A percentile compares a stretch with the other conserved stretches of the same genome.
Evolutionary conservation across 352 stramenopile species (phyloP).

Genomic region (Lagenidium giganteum): DNA sequence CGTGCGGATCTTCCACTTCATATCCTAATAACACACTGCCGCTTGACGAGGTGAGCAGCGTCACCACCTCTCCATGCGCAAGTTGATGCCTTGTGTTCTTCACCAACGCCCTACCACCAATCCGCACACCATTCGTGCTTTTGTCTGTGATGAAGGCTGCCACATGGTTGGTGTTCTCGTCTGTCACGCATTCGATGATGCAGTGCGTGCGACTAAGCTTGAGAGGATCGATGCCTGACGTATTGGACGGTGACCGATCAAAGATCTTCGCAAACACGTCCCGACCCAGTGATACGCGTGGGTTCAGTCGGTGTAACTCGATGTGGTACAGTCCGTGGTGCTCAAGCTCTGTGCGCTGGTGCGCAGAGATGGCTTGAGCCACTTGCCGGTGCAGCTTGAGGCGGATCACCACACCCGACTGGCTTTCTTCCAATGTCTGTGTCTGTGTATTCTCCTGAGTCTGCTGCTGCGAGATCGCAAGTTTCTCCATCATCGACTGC

Average conservation of each 20-base stretch:
- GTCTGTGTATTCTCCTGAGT: too few species aligned
- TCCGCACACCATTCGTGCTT: conserved; percentile 55
- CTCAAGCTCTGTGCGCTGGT: too few species aligned
- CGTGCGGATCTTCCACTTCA: conserved; percentile 58
- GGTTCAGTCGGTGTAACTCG: conserved; percentile 38
- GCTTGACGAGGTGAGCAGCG: conserved; percentile 41
- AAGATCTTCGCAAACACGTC: conserved; percentile 42
- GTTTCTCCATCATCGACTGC: conserved; percentile 54
- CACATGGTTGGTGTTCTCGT: conserved; percentile 27
- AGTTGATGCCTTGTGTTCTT: conserved; percentile 41
- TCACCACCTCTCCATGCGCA: conserved; percentile 50
- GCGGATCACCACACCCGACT: too few species aligned
- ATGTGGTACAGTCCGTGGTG: too few species aligned
- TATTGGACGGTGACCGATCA: conserved; percentile 42
- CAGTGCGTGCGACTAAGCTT: conserved; percentile 53
- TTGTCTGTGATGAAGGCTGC: conserved; percentile 52
- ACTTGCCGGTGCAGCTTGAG: too few species aligned
- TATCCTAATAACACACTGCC: conserved; percentile 53
- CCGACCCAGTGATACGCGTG: conserved; percentile 32
- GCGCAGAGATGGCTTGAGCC: too few species aligned
- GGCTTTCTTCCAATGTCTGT: too few species aligned
- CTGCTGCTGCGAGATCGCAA: conserved; percentile 73
- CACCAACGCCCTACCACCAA: conserved; percentile 35
- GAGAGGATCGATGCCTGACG: conserved; percentile 35
- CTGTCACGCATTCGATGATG: conserved; percentile 36